phyloP scores from a whole-genome alignment of 352 stramenopile genomes.

The Phytopythium aichiense region DNA sequence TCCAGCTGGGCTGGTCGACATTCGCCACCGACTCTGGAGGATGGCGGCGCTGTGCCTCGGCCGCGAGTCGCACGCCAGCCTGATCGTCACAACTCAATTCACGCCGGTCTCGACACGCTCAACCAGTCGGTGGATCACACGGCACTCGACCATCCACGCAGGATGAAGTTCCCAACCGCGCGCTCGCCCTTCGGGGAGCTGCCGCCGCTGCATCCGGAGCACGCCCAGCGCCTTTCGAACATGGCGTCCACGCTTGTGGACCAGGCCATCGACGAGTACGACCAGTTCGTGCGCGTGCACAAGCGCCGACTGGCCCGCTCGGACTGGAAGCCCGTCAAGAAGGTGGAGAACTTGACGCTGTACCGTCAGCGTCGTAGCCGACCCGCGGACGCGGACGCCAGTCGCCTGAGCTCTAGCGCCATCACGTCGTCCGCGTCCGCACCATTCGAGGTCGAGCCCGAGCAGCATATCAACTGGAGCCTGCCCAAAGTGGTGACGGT shows the following conservation, averaged over 20 bases:
- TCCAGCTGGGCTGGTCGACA: background rate
- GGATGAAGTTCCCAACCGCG: conserved; percentile 29
- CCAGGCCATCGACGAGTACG: conserved; percentile 28
- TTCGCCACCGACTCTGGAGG: background rate
- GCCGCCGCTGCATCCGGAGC: conserved; percentile 10
- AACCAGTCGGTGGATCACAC: background rate
- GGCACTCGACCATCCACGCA: background rate
- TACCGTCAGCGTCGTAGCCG: conserved; percentile 21
- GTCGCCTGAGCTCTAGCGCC: background rate
- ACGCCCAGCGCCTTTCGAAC: conserved; percentile 13
- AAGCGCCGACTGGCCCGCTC: conserved; percentile 13
- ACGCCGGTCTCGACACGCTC: background rate
- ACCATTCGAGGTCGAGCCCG: conserved; percentile 6
- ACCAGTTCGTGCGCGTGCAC: conserved; percentile 12
- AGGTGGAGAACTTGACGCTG: conserved; percentile 27
- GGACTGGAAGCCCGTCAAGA: conserved; percentile 35
- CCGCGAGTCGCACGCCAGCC: background rate
- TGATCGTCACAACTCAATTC: conserved; percentile 4
- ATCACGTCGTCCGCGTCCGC: background rate
- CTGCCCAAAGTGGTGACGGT: conserved; percentile 32
- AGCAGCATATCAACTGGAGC: conserved; percentile 5
- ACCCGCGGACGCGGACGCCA: background rate
- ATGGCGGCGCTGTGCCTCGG: background rate
- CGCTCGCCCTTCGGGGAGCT: conserved; percentile 21
- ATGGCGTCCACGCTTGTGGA: conserved; percentile 16